These are phyloP conservation scores for Endotrypanum monterogeii DNA, from an alignment of 208 protist species.

Conservation along the genomic window DNA sequence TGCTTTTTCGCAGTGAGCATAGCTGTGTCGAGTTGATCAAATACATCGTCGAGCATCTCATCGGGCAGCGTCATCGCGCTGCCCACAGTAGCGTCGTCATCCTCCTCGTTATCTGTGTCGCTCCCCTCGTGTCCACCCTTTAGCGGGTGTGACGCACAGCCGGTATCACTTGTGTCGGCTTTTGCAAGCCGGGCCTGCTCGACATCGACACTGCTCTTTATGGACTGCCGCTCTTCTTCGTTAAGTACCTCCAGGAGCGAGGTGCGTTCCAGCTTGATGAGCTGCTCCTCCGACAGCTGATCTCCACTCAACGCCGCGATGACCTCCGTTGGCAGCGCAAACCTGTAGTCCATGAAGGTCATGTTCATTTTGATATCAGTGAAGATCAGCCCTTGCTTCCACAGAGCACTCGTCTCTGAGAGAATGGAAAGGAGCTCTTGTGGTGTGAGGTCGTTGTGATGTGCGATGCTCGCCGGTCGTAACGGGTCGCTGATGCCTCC, in stretches of 20 bases:
- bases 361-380: slow-evolving; percentile 53
- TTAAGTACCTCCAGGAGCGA: slow-evolving; percentile 75
- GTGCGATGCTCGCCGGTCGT: slow-evolving; percentile 53
- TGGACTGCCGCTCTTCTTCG: slow-evolving; percentile 34
- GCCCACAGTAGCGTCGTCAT: slow-evolving; percentile 7
- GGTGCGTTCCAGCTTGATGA: slow-evolving; percentile 93
- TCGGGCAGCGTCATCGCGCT: slow-evolving; percentile 15
- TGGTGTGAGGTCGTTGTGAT: slow-evolving; percentile 57
- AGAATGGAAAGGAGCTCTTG: slow-evolving; percentile 79
- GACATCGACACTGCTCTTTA: not conserved
- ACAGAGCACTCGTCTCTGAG: slow-evolving; percentile 68
- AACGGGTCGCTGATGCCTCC: slow-evolving; percentile 24
- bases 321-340: slow-evolving; percentile 76
- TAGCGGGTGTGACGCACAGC: slow-evolving; percentile 9
- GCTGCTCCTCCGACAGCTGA: slow-evolving; percentile 77
- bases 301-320: slow-evolving; percentile 78
- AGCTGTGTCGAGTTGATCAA: slow-evolving; percentile 20
- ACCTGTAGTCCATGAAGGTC: slow-evolving; percentile 65
- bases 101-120: slow-evolving; percentile 10
- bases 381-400: slow-evolving; percentile 82
- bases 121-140: slow-evolving; percentile 2
- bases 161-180: not conserved
- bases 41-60: slow-evolving; percentile 20
- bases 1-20: slow-evolving; percentile 3
- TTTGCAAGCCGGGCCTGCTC: not conserved